Conservation (phyloP, 2,329 filamentous ascomycete genomes). For the Stemphylium lycopersici region DNA sequence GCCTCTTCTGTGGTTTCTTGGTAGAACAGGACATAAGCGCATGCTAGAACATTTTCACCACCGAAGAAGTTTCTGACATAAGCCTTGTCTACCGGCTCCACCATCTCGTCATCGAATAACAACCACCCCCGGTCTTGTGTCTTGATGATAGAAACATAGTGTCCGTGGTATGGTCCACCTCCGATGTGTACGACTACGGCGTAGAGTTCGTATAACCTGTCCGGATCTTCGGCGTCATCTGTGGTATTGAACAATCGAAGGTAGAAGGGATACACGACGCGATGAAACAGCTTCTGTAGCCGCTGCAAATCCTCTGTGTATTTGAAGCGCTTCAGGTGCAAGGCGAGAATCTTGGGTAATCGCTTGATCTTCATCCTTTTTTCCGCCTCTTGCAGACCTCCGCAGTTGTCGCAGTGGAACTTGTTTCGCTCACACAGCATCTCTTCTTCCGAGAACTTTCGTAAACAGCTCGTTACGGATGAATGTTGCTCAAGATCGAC, state of each 20-base stretch:
- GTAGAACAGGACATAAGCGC: slow-evolving; percentile 97
- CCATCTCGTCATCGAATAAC: slow-evolving; percentile 97
- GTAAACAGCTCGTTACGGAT: slow-evolving; percentile 91
- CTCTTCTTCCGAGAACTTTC: slow-evolving; percentile 96
- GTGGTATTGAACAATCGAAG: slow-evolving; percentile 97
- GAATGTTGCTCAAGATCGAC: slow-evolving; percentile 95
- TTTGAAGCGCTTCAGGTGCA: slow-evolving; percentile 97
- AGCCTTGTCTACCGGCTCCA: slow-evolving; percentile 95
- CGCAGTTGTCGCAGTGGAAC: slow-evolving; percentile 97
- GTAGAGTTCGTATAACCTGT: slow-evolving; percentile 94
- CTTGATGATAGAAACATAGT: slow-evolving; percentile 98
- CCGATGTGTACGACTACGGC: slow-evolving; percentile 97
- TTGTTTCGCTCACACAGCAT: slow-evolving; percentile 98
- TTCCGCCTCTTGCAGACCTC: slow-evolving; percentile 94
- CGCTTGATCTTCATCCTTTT: slow-evolving; percentile 99
- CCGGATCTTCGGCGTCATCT: slow-evolving; percentile 90
- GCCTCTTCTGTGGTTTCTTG: slow-evolving; percentile 82
- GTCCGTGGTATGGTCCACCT: slow-evolving; percentile 93
- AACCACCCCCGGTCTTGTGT: slow-evolving; percentile 95
- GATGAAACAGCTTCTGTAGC: slow-evolving; percentile 93
- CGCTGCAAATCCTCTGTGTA: slow-evolving; percentile 95
- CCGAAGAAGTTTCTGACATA: slow-evolving; percentile 98
- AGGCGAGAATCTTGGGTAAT: slow-evolving; percentile 84
- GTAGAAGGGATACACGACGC: slow-evolving; percentile 96
- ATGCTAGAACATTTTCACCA: slow-evolving; percentile 81